A percentile compares a stretch with the other conserved stretches of the same genome.
These are phyloP conservation scores for Collybiopsis confluens DNA, from an alignment of 768 basidiomycete genomes.

Conservation along the genomic window DNA sequence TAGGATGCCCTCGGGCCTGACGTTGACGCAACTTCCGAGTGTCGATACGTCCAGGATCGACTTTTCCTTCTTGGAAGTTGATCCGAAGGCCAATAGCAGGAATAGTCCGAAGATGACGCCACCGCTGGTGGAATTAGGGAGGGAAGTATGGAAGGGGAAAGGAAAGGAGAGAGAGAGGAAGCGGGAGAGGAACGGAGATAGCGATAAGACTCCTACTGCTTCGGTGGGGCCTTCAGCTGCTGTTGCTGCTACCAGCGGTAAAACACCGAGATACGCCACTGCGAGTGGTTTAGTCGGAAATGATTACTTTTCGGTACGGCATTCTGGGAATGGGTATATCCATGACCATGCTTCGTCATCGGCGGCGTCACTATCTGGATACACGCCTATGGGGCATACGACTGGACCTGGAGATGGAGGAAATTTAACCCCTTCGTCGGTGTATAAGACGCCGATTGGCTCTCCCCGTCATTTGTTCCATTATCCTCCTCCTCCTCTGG, in stretches of 20 bases:
- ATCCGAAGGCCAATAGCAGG: conserved; percentile 3
- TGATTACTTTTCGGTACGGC: conserved; percentile 1
- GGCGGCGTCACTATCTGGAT: neutral
- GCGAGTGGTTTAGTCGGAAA: neutral
- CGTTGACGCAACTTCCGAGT: neutral
- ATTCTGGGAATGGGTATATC: no score
- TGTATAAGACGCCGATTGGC: no score
- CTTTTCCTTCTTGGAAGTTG: conserved; percentile 1
- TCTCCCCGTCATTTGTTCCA: conserved; percentile 12
- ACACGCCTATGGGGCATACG: neutral
- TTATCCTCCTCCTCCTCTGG: conserved; percentile 22
- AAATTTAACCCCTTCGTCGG: neutral
- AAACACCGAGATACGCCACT: neutral
- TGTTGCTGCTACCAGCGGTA: neutral
- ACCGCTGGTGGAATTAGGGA: no score
- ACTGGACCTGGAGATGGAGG: no score
- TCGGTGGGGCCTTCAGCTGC: neutral
- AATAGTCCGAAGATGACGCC: no score
- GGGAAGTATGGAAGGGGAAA: no score
- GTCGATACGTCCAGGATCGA: conserved; percentile 6
- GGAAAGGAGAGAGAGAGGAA: neutral
- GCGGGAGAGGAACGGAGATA: conserved; percentile 7
- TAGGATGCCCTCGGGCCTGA: neutral
- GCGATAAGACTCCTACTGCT: conserved; percentile 6
- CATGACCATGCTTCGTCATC: no score